phyloP scores from a whole-genome alignment of 331 rosid species.

The Pyrus hybrid region DNA sequence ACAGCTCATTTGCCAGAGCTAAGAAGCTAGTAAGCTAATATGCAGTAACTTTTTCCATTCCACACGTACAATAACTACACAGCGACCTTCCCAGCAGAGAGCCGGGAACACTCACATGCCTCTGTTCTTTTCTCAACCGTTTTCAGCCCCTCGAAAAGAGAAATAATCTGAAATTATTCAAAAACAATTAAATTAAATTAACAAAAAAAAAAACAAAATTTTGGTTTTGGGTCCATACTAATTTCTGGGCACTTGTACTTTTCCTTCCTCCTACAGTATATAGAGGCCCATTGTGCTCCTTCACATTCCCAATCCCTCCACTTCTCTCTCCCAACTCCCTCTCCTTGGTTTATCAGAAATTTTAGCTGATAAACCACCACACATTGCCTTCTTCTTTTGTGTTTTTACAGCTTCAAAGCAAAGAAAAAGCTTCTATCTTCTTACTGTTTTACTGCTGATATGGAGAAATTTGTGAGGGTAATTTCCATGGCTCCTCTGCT shows the following conservation, averaged over 20 bases:
- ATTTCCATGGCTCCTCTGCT: no score
- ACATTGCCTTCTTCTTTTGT: conserved; percentile 33
- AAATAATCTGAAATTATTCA: not conserved
- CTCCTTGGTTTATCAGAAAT: conserved; percentile 26
- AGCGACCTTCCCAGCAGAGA: conserved; percentile 49
- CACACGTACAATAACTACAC: conserved; percentile 36
- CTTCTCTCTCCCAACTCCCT: conserved; percentile 16
- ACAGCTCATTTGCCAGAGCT: no score
- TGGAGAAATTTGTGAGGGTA: no score
- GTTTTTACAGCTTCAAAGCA: conserved; percentile 9
- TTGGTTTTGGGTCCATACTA: conserved; percentile 6
- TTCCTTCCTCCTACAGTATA: conserved; percentile 39
- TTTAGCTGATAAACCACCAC: conserved; percentile 25
- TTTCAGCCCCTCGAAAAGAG: conserved; percentile 19
- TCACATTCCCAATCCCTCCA: conserved; percentile 26
- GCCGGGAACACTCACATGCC: conserved; percentile 46
- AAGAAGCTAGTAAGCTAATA: no score
- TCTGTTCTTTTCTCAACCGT: conserved; percentile 33
- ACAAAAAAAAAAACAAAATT: not conserved
- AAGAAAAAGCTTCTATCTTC: no score
- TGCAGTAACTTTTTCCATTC: not conserved
- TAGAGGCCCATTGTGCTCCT: conserved; percentile 30
- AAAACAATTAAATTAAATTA: not conserved
- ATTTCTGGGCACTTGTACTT: conserved; percentile 26
- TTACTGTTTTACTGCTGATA: no score